Conservation (phyloP, 345 rosid genomes). For the Psidium friedrichsthalianum region DNA sequence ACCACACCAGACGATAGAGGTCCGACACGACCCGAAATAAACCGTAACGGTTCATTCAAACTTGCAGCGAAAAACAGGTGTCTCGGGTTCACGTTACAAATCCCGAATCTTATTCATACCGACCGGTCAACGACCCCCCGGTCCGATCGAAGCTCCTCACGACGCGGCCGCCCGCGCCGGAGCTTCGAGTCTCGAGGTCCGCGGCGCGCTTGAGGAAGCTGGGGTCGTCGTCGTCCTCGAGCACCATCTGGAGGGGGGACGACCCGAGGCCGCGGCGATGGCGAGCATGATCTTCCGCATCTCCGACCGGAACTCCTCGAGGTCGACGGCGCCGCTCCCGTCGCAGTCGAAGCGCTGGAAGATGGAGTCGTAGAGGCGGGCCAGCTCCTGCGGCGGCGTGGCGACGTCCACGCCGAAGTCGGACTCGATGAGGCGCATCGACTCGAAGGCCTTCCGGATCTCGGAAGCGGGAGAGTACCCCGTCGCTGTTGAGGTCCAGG, state of each 20-base stretch:
- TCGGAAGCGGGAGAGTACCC: conserved; percentile 7
- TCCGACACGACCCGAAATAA: background rate
- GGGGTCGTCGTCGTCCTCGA: conserved; percentile 7
- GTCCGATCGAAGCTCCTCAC: background rate
- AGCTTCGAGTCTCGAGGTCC: conserved; percentile 13
- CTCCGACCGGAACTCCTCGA: conserved; percentile 8
- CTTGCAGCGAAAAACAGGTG: background rate
- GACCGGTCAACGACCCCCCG: background rate
- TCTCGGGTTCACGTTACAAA: background rate
- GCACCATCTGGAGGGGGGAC: conserved; percentile 13
- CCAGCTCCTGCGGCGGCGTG: conserved; percentile 7
- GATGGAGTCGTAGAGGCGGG: conserved; percentile 11
- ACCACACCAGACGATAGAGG: too few species aligned
- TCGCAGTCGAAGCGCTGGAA: conserved; percentile 14
- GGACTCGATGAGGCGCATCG: conserved; percentile 16
- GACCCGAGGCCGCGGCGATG: conserved; percentile 13
- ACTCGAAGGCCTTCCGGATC: conserved; percentile 14
- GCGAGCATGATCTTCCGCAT: conserved; percentile 18
- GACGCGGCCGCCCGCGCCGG: background rate
- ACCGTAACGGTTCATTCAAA: background rate
- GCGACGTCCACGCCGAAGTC: conserved; percentile 13
- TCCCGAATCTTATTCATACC: background rate
- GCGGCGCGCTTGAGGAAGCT: conserved; percentile 12
- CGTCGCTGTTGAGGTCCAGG: conserved; percentile 8
- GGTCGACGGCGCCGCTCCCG: conserved; percentile 10